Conservation (phyloP, 768 basidiomycete genomes). For the Russula olivacea region DNA sequence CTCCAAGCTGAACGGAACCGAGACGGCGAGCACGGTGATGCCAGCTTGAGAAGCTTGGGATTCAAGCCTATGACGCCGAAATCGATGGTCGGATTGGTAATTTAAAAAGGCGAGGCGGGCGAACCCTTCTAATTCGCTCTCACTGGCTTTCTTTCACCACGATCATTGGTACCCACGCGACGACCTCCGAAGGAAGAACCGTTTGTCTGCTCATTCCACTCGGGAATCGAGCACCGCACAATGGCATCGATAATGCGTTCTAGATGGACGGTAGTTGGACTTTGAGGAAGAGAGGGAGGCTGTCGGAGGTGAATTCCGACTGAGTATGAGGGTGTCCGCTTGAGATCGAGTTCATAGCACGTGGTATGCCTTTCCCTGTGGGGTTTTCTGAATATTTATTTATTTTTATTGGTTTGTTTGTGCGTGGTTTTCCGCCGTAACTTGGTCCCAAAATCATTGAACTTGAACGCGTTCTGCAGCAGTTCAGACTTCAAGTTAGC, state of each 20-base stretch:
- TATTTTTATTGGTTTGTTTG: no score
- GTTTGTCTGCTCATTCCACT: conserved; percentile 51
- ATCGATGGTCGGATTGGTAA: not conserved
- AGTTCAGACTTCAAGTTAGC: no score
- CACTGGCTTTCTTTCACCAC: conserved; percentile 35
- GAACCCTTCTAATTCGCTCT: conserved; percentile 39
- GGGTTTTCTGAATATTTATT: no score
- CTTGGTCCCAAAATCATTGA: no score
- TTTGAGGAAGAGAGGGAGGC: conserved; percentile 62
- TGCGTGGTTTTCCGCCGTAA: no score
- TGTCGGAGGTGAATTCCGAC: conserved; percentile 55
- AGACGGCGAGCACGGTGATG: conserved; percentile 43
- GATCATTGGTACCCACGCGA: conserved; percentile 47
- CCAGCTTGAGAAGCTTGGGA: conserved; percentile 19
- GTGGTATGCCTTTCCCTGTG: no score
- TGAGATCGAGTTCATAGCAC: no score
- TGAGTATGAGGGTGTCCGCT: no score
- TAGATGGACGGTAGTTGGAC: conserved; percentile 63
- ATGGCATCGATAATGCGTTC: conserved; percentile 61
- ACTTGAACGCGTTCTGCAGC: no score
- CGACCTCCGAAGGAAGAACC: conserved; percentile 37
- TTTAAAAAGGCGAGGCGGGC: conserved; percentile 24
- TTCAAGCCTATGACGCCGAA: conserved; percentile 18
- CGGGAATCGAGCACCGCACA: conserved; percentile 43
- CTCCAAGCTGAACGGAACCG: conserved; percentile 57